Evolutionary conservation across 495 filamentous ascomycete genomes (phyloP).

Genomic region (Hyaloscypha variabilis): DNA sequence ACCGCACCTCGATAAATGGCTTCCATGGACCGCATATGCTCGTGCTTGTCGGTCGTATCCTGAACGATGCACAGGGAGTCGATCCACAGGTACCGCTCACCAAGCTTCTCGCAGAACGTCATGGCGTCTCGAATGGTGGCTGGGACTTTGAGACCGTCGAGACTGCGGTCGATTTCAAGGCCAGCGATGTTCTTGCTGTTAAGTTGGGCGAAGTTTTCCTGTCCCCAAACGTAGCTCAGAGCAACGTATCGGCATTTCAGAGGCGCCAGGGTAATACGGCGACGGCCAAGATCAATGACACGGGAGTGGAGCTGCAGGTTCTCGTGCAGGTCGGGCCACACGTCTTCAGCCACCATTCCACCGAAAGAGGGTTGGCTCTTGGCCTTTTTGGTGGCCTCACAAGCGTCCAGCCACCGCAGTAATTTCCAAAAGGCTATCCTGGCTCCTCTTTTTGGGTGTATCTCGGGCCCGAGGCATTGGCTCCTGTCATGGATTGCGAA

Average conservation of each 20-base stretch:
- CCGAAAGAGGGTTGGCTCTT: background rate
- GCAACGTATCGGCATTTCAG: background rate
- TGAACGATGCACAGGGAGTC: conserved; percentile 12
- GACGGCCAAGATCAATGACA: background rate
- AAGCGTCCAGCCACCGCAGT: background rate
- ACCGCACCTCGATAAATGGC: conserved; percentile 30
- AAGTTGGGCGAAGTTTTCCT: background rate
- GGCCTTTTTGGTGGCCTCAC: background rate
- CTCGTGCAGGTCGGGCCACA: background rate
- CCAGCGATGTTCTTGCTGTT: background rate
- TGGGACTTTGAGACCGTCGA: background rate
- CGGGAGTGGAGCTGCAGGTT: background rate
- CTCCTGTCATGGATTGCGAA: no score
- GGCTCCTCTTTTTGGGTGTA: no score
- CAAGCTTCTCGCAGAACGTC: background rate
- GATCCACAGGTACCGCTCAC: conserved; percentile 2
- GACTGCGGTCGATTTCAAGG: background rate
- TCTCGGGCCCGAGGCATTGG: no score
- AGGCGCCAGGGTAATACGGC: background rate
- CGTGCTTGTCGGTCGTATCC: background rate
- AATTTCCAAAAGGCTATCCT: background rate
- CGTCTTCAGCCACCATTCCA: no score
- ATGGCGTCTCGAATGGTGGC: background rate
- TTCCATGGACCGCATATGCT: conserved; percentile 30
- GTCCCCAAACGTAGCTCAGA: conserved; percentile 1